Evolutionary conservation across 2,329 filamentous ascomycete genomes (phyloP).

Genomic region (Teratosphaeria destructans): DNA sequence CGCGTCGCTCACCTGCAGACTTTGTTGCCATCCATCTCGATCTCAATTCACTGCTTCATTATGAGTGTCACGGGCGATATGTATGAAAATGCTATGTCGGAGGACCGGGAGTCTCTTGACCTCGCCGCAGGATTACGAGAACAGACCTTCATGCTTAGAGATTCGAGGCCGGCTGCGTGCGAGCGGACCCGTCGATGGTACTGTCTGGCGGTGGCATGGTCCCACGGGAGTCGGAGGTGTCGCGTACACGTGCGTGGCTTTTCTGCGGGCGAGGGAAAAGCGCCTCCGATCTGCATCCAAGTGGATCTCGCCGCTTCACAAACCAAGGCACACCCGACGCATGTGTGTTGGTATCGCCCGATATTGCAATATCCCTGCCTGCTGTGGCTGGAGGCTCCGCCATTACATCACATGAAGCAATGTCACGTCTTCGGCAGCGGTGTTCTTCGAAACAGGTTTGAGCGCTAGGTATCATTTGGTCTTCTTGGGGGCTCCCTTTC

Average conservation of each 20-base stretch:
- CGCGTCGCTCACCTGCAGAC: too few species aligned
- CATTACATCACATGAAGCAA: not conserved
- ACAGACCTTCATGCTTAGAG: too few species aligned
- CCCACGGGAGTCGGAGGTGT: not conserved
- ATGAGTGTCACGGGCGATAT: not conserved
- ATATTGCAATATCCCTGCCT: not conserved
- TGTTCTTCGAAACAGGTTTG: slow-evolving; percentile 2
- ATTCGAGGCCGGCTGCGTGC: not conserved
- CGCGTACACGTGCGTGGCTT: not conserved
- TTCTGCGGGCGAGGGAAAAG: not conserved
- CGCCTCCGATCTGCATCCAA: not conserved
- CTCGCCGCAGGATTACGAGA: too few species aligned
- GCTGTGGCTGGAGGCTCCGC: slow-evolving; percentile 2
- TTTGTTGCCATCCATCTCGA: not conserved
- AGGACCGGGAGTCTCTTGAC: not conserved
- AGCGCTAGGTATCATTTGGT: not conserved
- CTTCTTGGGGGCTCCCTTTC: not conserved
- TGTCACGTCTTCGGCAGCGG: not conserved
- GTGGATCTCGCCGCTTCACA: not conserved
- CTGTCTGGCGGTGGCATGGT: not conserved
- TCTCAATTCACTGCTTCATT: not conserved
- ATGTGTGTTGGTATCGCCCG: not conserved
- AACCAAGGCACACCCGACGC: not conserved
- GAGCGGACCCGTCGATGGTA: not conserved
- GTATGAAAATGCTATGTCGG: not conserved